phyloP scores from a whole-genome alignment of 805 yeast genomes.

The Zygosaccharomyces bailii region DNA sequence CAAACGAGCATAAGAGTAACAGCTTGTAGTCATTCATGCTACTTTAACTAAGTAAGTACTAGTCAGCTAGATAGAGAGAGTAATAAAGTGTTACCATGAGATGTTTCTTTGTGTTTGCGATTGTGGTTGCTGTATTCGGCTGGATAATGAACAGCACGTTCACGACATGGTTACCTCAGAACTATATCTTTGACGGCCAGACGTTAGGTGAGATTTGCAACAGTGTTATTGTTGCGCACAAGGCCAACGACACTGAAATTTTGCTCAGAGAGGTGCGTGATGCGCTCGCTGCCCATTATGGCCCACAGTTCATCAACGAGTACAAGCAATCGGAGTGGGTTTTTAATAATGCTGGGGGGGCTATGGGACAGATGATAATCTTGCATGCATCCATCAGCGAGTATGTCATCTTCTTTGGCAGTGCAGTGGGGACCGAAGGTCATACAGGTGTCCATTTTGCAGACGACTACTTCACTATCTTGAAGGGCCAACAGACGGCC shows the following conservation, averaged over 20 bases:
- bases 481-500: constrained; percentile 75
- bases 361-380: constrained; percentile 95
- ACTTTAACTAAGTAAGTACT: background rate
- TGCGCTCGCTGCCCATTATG: constrained; percentile 60
- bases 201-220: constrained; percentile 57
- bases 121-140: constrained; percentile 21
- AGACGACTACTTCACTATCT: constrained; percentile 93
- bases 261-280: constrained; percentile 61
- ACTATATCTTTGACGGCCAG: constrained; percentile 67
- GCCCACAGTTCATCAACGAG: constrained; percentile 66
- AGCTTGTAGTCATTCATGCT: background rate
- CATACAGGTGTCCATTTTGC: constrained; percentile 95
- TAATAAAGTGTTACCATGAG: constrained; percentile 19
- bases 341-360: constrained; percentile 97
- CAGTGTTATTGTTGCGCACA: constrained; percentile 48
- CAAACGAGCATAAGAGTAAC: background rate
- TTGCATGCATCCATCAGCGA: constrained; percentile 93
- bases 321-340: constrained; percentile 83
- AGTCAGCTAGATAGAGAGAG: background rate
- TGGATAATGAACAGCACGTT: constrained; percentile 36
- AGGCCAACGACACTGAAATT: constrained; percentile 48
- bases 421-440: constrained; percentile 93
- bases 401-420: constrained; percentile 88
- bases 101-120: constrained; percentile 17
- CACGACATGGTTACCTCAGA: constrained; percentile 64